Percentiles rank a stretch among this genome's conserved stretches.
Evolutionary conservation across 2,329 filamentous ascomycete genomes (phyloP).

Genomic region (Didymosphaeria variabile): DNA sequence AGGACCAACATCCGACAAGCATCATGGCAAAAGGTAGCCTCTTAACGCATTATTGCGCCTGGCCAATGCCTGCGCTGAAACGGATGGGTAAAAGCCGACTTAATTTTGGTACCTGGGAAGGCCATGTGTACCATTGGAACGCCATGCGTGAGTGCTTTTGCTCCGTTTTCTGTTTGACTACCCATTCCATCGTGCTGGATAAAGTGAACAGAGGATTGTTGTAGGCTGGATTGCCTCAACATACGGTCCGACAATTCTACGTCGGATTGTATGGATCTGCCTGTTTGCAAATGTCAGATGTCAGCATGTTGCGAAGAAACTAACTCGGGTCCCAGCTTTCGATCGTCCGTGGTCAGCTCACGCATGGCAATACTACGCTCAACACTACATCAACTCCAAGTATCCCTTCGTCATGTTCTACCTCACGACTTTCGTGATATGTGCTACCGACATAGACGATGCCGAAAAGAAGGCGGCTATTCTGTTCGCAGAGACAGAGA

Average conservation of each 20-base stretch:
- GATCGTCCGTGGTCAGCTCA: slow-evolving; percentile 38
- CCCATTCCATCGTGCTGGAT: no score
- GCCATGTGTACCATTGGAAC: slow-evolving; percentile 43
- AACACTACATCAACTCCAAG: slow-evolving; percentile 40
- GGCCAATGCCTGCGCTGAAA: slow-evolving; percentile 40
- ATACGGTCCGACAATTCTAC: not conserved
- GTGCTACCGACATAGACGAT: slow-evolving; percentile 27
- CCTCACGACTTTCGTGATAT: slow-evolving; percentile 40
- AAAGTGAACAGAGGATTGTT: not conserved
- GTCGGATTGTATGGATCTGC: not conserved
- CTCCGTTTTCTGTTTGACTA: no score
- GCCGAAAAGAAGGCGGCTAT: slow-evolving; percentile 25
- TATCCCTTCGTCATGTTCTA: slow-evolving; percentile 40
- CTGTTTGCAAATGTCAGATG: not conserved
- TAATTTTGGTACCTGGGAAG: slow-evolving; percentile 40
- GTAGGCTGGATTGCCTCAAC: not conserved
- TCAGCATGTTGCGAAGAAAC: not conserved
- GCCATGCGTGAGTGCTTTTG: slow-evolving; percentile 34
- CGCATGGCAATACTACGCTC: slow-evolving; percentile 43
- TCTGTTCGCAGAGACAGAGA: slow-evolving; percentile 34
- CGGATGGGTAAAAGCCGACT: slow-evolving; percentile 30
- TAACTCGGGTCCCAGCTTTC: slow-evolving; percentile 27
- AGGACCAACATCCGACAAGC: slow-evolving; percentile 28
- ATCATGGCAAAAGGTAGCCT: slow-evolving; percentile 41
- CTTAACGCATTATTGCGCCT: slow-evolving; percentile 42